These are phyloP conservation scores for Pascua sp. DNA, from an alignment of 1,284 basidiomycete species.

Conservation along the genomic window DNA sequence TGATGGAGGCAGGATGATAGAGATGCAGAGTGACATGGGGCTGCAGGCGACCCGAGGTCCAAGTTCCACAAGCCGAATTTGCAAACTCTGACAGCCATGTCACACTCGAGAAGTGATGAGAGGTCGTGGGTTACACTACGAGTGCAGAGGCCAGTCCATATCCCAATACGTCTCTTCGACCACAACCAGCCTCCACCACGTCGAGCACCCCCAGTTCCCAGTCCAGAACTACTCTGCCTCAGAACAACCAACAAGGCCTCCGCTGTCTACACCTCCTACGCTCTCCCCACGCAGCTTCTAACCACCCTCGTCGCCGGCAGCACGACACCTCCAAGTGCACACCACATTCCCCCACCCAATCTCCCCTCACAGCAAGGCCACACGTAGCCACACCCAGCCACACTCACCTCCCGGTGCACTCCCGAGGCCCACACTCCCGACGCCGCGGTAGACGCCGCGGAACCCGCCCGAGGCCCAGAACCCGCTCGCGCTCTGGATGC, in stretches of 20 bases:
- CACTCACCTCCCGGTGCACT: slow-evolving; percentile 87
- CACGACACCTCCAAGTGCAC: background rate
- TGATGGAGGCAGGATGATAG: too few species aligned
- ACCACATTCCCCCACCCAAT: background rate
- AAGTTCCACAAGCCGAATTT: too few species aligned
- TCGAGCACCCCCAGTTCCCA: background rate
- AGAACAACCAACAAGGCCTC: background rate
- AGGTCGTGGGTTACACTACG: too few species aligned
- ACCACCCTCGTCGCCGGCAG: too few species aligned
- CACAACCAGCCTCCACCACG: too few species aligned
- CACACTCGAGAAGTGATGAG: too few species aligned
- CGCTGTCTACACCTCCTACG: background rate
- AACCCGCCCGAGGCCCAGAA: slow-evolving; percentile 86
- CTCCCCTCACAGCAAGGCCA: background rate
- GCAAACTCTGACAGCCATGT: too few species aligned
- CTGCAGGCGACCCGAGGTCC: too few species aligned
- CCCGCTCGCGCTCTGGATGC: slow-evolving; percentile 82
- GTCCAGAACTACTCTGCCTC: background rate
- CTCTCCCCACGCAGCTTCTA: too few species aligned
- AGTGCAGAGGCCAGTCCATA: too few species aligned
- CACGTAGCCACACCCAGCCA: too few species aligned
- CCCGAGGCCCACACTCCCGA: slow-evolving; percentile 92
- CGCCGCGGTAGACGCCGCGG: slow-evolving; percentile 84
- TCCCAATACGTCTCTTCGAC: too few species aligned
- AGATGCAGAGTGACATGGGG: background rate